Conservation (phyloP, 2,329 filamentous ascomycete genomes). For the Rutstroemia sydowiana region DNA sequence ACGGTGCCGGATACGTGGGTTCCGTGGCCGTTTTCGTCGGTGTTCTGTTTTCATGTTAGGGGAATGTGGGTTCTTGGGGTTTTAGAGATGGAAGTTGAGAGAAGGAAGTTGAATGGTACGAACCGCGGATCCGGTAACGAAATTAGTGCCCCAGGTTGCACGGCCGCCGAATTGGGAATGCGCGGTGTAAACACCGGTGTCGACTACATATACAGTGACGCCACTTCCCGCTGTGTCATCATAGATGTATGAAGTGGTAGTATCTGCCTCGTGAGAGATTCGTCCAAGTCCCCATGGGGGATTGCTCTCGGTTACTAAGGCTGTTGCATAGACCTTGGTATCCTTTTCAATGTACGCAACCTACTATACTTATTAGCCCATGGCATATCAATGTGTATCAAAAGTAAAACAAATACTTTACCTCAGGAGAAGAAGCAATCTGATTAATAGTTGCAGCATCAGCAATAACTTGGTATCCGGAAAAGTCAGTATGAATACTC, state of each 20-base stretch:
- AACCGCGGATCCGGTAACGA: constrained; percentile 22
- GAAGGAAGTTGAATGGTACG: too few species aligned
- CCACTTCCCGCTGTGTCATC: constrained; percentile 29
- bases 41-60: constrained; percentile 19
- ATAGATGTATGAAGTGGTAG: constrained; percentile 28
- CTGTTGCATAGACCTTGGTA: constrained; percentile 27
- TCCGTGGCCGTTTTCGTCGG: constrained; percentile 36
- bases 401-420: constrained; percentile 15
- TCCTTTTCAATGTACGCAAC: constrained; percentile 29
- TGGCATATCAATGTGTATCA: background rate
- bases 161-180: constrained; percentile 33
- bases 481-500: too few species aligned
- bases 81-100: too few species aligned
- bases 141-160: constrained; percentile 31
- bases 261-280: constrained; percentile 26
- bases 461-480: too few species aligned
- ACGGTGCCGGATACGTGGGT: constrained; percentile 37
- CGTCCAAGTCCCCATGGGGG: constrained; percentile 30
- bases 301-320: constrained; percentile 20
- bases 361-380: constrained; percentile 7
- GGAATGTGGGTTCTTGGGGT: background rate
- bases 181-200: constrained; percentile 30
- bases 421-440: constrained; percentile 25
- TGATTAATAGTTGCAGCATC: too few species aligned
- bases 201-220: constrained; percentile 31